phyloP scores from a whole-genome alignment of 208 protist species.

The Balamuthia mandrillaris region DNA sequence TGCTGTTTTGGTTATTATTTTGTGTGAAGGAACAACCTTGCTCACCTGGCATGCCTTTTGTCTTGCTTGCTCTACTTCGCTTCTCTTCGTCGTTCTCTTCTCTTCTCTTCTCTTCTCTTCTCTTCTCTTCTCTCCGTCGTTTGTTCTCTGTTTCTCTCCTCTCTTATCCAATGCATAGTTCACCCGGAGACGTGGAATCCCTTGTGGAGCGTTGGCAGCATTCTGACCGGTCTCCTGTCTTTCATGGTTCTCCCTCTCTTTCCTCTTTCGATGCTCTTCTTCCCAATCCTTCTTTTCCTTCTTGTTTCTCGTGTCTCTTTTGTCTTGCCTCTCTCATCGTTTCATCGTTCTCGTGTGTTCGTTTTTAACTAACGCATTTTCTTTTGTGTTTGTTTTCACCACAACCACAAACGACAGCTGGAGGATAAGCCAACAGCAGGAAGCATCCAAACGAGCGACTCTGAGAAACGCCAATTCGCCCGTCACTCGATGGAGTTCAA shows the following conservation, averaged over 20 bases:
- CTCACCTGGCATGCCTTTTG: neutral
- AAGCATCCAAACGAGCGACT: neutral
- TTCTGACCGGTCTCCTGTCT: conserved; percentile 44
- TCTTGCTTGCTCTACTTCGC: neutral
- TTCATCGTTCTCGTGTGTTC: neutral
- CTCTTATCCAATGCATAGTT: conserved; percentile 1
- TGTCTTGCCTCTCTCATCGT: neutral
- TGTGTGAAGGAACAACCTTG: neutral
- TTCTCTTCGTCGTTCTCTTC: neutral
- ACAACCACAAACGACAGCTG: neutral
- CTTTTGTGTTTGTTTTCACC: neutral
- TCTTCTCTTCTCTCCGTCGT: neutral
- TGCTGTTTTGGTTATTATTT: neutral
- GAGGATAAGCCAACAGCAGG: conserved; percentile 27
- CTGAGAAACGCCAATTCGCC: conserved; percentile 22
- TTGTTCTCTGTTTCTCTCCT: neutral
- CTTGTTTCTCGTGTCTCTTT: no score
- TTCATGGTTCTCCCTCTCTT: conserved; percentile 10
- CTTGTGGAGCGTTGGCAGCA: conserved; percentile 51
- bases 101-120: neutral
- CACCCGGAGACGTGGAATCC: conserved; percentile 68
- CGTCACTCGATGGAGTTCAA: conserved; percentile 22
- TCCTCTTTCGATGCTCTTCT: no score
- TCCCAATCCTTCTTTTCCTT: no score
- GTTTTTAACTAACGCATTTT: neutral